A percentile compares a stretch with the other conserved stretches of the same genome.
Evolutionary conservation across 2,329 filamentous ascomycete species (phyloP).

Genomic region (Scytalidium sp.): DNA sequence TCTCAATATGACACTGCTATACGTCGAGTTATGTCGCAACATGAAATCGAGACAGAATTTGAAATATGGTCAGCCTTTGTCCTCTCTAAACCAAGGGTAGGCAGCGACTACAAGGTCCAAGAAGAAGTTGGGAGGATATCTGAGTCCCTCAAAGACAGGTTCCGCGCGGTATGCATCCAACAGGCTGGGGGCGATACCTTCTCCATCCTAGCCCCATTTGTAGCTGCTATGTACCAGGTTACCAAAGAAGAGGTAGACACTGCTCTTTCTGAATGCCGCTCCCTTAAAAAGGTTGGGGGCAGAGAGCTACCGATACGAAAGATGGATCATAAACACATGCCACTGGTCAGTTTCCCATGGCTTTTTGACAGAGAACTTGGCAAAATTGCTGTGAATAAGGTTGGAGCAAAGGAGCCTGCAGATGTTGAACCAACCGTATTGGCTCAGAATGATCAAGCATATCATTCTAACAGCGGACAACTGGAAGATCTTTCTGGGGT

Average conservation of each 20-base stretch:
- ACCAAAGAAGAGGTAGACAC: constrained; percentile 68
- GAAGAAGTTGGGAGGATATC: constrained; percentile 76
- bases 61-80: constrained; percentile 90
- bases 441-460: constrained; percentile 10
- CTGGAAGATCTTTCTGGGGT: not conserved
- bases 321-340: constrained; percentile 54
- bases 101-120: constrained; percentile 79
- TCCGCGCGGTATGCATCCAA: constrained; percentile 63
- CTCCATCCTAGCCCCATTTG: constrained; percentile 63
- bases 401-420: constrained; percentile 17
- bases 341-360: constrained; percentile 93
- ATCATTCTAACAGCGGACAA: constrained; percentile 5
- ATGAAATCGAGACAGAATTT: constrained; percentile 82
- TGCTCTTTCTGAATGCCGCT: constrained; percentile 49
- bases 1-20: constrained; percentile 73
- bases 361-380: constrained; percentile 73
- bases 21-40: constrained; percentile 78
- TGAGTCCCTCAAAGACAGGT: constrained; percentile 63
- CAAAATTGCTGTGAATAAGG: constrained; percentile 54
- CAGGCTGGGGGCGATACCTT: constrained; percentile 60
- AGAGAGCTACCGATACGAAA: constrained; percentile 24
- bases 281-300: constrained; percentile 34
- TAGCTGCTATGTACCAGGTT: constrained; percentile 84
- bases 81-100: constrained; percentile 68
- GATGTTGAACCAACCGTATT: constrained; percentile 15